Evolutionary conservation across 164 flowering plant species (phyloP), one percentile per base, ranked within the genome.

Genomic region (Umbellularia californica): DNA sequence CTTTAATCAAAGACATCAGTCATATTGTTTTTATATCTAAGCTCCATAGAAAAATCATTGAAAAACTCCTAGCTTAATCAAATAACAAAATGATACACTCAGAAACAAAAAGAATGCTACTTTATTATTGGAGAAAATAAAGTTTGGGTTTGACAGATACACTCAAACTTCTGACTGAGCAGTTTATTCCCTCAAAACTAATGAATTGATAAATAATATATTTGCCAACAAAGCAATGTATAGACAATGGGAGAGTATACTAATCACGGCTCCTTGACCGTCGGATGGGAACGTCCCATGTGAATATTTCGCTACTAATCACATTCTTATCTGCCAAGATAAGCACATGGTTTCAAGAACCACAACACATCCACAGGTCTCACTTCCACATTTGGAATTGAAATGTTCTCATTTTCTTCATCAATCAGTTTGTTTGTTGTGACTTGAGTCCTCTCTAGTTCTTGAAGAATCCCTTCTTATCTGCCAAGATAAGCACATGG

Each of bases 281-380:
- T 0, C 2, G 67, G 33, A 10, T 27, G 23, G 64, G 64, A 20
- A 6, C 64, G 9, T 20, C 20, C 64, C 41, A 41, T 41, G 47
- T 41, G 11, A 9, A 41, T 41, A 41, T 5, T 5, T 41, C 11
- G 9, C 47, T 41, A 60, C 7, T 60, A 23, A 60, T 11, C 25
- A 22, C 9, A 28, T 30, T 14, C 22, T 58, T 22, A 52, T 71
- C 77, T 65, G 78, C 76, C 74, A 74, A 65, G 88, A 75, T 62
- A 84, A 64, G 91, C 84, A 84, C 95, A 90, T 63, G 95, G 95
- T 85, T 90, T 90, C 60, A 89, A 76, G 79, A 90, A 87, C 95
- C 95, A 89, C 71, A 88, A 85, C 28, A 91, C 76, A 71, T 89
- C 93, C 75, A 87, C 50, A 15, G 83, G 52, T 80, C 78, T 84